Base-by-base conservation (phyloP, 495 filamentous ascomycete genomes). In the Neurospora sp. region DNA sequence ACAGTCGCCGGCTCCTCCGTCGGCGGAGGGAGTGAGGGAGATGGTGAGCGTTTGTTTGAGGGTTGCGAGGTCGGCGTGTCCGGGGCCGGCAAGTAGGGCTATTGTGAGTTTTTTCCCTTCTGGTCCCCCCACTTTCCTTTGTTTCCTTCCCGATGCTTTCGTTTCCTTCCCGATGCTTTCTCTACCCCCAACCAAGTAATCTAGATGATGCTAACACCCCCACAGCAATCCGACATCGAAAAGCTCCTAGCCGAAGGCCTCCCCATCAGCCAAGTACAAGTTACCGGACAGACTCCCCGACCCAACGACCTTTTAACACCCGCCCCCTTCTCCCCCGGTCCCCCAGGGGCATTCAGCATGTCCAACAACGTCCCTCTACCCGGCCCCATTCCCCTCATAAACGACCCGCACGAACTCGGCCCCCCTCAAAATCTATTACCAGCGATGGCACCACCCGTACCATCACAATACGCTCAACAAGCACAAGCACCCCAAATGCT, bases 211-310 rank as follows among this genome's bases (percentile, higher is more conserved):
- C 76, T 74, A 69, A 79, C 73, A 74, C 0, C 7, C 35, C 2
- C 70, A 5, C 70, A 85, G 83, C 81, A 83, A 75, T 69, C 83
- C 35, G 84, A 85, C 68, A 82, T 85, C 40, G 83, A 85, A 45
- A 81, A 83, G 39, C 74, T 85, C 37, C 80, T 85, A 39, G 73
- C 79, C 38, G 75, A 79, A 10, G 83, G 83, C 0, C 74, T 83
- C 69, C 65, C 22, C 9, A 40, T 78, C 0, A 65, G 6, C 53
- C 53, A 65, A 8, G 3, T 70, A 61, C 22, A 72, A 75, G 35
- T 59, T 71, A 7, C 70, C 40, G 35, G 35, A 0, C 73, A 72
- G 8, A 71, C 74, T 61, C 65, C 39, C 9, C 68, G 69, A 7
- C 37, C 40, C 65, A 12, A 44, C 65, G 40, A 69, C 16, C 70